Conservation (phyloP, 345 rosid species). For the Aquilaria sinensis region DNA sequence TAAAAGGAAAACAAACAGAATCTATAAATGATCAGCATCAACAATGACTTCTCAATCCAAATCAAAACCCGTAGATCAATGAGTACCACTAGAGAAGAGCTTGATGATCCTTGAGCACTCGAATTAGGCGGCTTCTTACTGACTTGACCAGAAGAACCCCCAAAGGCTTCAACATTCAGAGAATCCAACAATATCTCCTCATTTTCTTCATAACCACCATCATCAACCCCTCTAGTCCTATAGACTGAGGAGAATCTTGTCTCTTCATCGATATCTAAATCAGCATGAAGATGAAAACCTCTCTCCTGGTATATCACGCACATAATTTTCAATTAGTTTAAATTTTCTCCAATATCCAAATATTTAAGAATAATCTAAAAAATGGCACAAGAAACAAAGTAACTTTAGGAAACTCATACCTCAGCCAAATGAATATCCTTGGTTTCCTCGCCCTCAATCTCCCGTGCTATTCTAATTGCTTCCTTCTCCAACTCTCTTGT, state of each 20-base stretch:
- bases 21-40: too few relatives aligned
- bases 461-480: slow-evolving; percentile 82
- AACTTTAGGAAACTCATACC: slow-evolving; percentile 32
- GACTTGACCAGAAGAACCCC: slow-evolving; percentile 37
- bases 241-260: slow-evolving; percentile 74
- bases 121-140: slow-evolving; percentile 31
- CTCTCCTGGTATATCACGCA: slow-evolving; percentile 61
- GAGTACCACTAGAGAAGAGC: slow-evolving; percentile 40
- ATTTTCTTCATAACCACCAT: slow-evolving; percentile 71
- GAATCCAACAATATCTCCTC: slow-evolving; percentile 59
- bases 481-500: slow-evolving; percentile 61
- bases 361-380: not conserved
- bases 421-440: slow-evolving; percentile 89
- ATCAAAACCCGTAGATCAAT: slow-evolving; percentile 3
- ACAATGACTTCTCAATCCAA: too few relatives aligned
- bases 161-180: slow-evolving; percentile 52
- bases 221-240: slow-evolving; percentile 50
- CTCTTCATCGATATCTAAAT: slow-evolving; percentile 72
- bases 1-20: too few relatives aligned
- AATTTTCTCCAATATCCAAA: too few relatives aligned
- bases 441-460: slow-evolving; percentile 88
- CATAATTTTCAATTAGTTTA: too few relatives aligned
- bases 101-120: slow-evolving; percentile 33
- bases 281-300: slow-evolving; percentile 53
- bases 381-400: slow-evolving; percentile 10